These are phyloP conservation scores for Lodderomyces elongisporus DNA, from an alignment of 1,139 yeast genomes.

Conservation along the genomic window DNA sequence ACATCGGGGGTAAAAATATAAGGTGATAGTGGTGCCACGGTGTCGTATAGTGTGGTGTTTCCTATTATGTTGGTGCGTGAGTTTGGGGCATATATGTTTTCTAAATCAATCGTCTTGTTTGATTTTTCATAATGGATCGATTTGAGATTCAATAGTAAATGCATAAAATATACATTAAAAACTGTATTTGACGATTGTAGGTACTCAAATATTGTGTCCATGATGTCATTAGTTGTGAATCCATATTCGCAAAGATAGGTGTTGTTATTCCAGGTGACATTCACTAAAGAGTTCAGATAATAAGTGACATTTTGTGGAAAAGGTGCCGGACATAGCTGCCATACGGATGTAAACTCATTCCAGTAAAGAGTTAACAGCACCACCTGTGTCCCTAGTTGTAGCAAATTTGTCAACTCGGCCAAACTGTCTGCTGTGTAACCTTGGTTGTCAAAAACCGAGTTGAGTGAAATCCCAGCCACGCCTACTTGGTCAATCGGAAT, in stretches of 20 bases:
- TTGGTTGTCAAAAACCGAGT: slow-evolving; percentile 39
- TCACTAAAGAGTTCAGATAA: slow-evolving; percentile 9
- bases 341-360: slow-evolving; percentile 44
- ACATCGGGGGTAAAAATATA: slow-evolving; percentile 27
- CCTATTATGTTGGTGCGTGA: slow-evolving; percentile 17
- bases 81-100: slow-evolving; percentile 8
- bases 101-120: slow-evolving; percentile 10
- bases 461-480: slow-evolving; percentile 55
- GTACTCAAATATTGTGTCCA: slow-evolving; percentile 32
- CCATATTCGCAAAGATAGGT: slow-evolving; percentile 38
- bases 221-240: slow-evolving; percentile 37
- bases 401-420: slow-evolving; percentile 27
- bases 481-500: slow-evolving; percentile 55
- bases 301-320: slow-evolving; percentile 26
- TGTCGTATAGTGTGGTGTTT: slow-evolving; percentile 25
- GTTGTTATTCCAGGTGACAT: slow-evolving; percentile 26
- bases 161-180: slow-evolving; percentile 50
- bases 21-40: slow-evolving; percentile 17
- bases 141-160: slow-evolving; percentile 46
- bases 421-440: slow-evolving; percentile 50
- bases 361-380: slow-evolving; percentile 63
- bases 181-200: slow-evolving; percentile 49
- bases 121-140: slow-evolving; percentile 14
- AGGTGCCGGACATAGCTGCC: slow-evolving; percentile 72
- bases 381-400: slow-evolving; percentile 50